A percentile compares a stretch with the other conserved stretches of the same genome.
These are phyloP conservation scores for Colletotrichum eleusines DNA, from an alignment of 2,329 filamentous ascomycete species.

Conservation along the genomic window DNA sequence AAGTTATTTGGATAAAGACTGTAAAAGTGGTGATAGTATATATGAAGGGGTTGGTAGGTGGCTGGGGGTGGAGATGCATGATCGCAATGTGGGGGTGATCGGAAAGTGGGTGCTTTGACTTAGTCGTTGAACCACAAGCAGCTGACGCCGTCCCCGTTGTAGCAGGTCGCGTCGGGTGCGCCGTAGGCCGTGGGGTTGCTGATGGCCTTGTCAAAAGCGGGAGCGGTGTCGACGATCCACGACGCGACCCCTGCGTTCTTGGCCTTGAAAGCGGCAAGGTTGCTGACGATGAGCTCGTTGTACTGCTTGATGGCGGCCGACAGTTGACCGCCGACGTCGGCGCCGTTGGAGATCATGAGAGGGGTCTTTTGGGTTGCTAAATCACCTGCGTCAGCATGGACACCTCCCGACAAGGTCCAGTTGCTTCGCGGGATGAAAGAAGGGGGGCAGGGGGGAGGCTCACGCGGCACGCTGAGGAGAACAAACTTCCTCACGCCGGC, in stretches of 20 bases:
- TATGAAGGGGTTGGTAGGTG: too few species aligned
- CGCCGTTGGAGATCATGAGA: constrained; percentile 46
- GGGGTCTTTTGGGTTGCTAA: constrained; percentile 57
- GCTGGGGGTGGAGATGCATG: too few species aligned
- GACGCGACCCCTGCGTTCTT: constrained; percentile 51
- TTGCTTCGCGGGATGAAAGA: background rate
- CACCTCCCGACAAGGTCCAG: too few species aligned
- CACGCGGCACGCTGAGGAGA: constrained; percentile 60
- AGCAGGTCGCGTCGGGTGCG: constrained; percentile 57
- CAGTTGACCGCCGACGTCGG: constrained; percentile 48
- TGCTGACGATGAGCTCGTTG: constrained; percentile 50
- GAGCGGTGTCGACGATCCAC: constrained; percentile 55
- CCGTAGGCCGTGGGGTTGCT: constrained; percentile 57
- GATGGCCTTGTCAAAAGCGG: constrained; percentile 57
- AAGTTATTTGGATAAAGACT: too few species aligned
- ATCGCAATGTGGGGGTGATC: too few species aligned
- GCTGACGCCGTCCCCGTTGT: constrained; percentile 55
- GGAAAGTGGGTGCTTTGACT: too few species aligned
- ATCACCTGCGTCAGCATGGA: background rate
- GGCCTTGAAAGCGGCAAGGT: constrained; percentile 50
- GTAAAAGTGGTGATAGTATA: too few species aligned
- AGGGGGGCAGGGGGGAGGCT: constrained; percentile 27
- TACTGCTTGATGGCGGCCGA: constrained; percentile 52
- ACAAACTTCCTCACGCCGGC: constrained; percentile 61
- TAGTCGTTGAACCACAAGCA: constrained; percentile 61